Conservation (phyloP, 495 filamentous ascomycete genomes). For the Neurospora sp. region DNA sequence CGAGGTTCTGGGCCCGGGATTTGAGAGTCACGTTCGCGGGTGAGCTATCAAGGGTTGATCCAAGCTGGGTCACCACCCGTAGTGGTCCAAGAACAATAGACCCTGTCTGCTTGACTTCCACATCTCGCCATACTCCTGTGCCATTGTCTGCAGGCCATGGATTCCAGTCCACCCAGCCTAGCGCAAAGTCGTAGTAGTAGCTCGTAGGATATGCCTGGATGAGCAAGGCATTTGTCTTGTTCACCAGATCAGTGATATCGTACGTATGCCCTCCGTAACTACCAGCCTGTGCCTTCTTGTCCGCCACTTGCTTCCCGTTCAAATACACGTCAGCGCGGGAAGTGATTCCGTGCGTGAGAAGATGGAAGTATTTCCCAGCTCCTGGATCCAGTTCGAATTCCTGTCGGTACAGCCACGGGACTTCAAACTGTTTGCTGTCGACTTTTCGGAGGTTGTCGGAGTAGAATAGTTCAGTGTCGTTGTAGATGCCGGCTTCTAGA, state of each 20-base stretch:
- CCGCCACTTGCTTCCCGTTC: constrained; percentile 45
- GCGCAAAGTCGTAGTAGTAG: constrained; percentile 48
- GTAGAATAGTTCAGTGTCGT: constrained; percentile 47
- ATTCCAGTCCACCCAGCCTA: constrained; percentile 60
- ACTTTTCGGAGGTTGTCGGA: constrained; percentile 42
- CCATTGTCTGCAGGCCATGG: constrained; percentile 49
- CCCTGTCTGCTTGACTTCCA: constrained; percentile 49
- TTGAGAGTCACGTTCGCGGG: constrained; percentile 37
- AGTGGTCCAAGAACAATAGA: constrained; percentile 40
- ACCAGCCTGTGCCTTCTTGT: constrained; percentile 40
- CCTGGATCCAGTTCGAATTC: constrained; percentile 37
- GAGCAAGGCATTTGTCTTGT: constrained; percentile 38
- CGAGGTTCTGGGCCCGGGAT: constrained; percentile 40
- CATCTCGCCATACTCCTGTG: constrained; percentile 53
- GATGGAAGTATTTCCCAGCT: constrained; percentile 36
- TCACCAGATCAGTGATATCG: constrained; percentile 38
- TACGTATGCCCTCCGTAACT: constrained; percentile 47
- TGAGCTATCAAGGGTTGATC: constrained; percentile 13
- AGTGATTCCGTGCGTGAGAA: constrained; percentile 50
- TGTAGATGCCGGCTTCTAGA: constrained; percentile 42
- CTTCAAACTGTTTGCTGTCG: constrained; percentile 36
- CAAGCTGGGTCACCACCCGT: constrained; percentile 38
- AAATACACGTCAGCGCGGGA: constrained; percentile 52
- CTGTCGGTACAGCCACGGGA: constrained; percentile 54
- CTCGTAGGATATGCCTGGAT: constrained; percentile 48